Base-by-base conservation (phyloP, 257 asterid genomes). In the Nicotiana undulata region DNA sequence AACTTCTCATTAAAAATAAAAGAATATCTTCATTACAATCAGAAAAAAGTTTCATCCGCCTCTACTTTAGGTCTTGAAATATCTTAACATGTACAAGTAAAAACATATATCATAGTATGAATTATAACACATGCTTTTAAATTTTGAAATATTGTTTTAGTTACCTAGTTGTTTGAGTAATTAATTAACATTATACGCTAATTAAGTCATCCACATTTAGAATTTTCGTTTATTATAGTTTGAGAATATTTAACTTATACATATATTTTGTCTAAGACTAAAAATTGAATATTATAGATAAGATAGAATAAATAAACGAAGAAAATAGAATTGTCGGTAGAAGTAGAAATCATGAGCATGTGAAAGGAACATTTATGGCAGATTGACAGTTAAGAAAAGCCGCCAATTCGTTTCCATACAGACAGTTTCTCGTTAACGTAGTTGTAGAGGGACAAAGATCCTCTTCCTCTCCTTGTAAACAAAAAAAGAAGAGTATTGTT, bases 321-420 rank as follows among this genome's bases (percentile, higher is more conserved):
- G 6, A 52, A 15, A 17, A 4, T 52, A 9, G 29, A 64, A 15
- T 15, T 31, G n/a, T 29, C 3, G 6, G 9, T 56, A 64, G 31
- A 78, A 64, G 46, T 70, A 16, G 18, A 63, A 67, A n/a, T n/a
- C n/a, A n/a, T 63, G 55, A n/a, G 77, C 85, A 84, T 85, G 86
- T 84, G 86, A 85, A 85, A 82, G 74, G 87, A 88, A 86, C 87
- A 84, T 80, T 82, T 37, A 40, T 80, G 32, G 85, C 77, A 66
- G 82, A 37, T 64, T 53, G 26, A 76, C 61, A 52, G 84, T 68
- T 80, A 84, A 81, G 86, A 84, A 72, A 85, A 85, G 90, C 90
- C 84, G 82, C 84, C 85, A 86, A 84, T 84, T 72, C 84, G 84
- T 76, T 79, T 37, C 80, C 77, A 31, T 65, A 59, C 40, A 6